Base-by-base conservation (phyloP, 1,284 basidiomycete species). In the Pascua sp. region DNA sequence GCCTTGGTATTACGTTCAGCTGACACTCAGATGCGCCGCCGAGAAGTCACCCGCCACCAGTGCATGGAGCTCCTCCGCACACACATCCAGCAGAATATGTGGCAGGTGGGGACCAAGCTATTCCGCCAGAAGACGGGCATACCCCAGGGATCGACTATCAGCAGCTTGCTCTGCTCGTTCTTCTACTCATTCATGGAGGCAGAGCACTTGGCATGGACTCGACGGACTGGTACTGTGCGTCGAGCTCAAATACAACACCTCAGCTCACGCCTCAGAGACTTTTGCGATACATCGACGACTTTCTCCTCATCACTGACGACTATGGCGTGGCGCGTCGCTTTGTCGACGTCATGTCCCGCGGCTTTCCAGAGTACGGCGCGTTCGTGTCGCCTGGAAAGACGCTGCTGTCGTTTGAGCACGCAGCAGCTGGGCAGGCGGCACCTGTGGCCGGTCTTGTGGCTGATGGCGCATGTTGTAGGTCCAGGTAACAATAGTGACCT, bases 111-210 rank as follows among this genome's bases (percentile, higher is more conserved):
- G 8, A 60, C 51, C 49, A 60, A 67, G 44, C 62, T 64, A 18
- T 77, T 58, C 47, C 66, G 88, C 2, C 96, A 98, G 75, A 83
- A 83, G 9, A 83, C 90, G 11, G 96, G 96, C 0, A 98, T 98
- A 37, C 93, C 96, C 0, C 96, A 98, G 73, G 96, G 96, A 13
- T 97, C 93, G 0, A 85, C 91, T 32, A 78, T 98, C 36, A 96
- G 92, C 7, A 85, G 89, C 1, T 71, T 98, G 37, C 78, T 99
- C 1, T 99, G 96, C 71, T 89, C 89, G 1, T 89, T 93, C 75
- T 96, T 93, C 75, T 98, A 98, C 62, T 93, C 91, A 1, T 86
- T 94, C 67, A 81, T 98, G 64, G 96, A 98, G 75, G 81, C 78
- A 32, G 79, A 75, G 8, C 80, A 84, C 59, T 80, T 87, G n/a